Evolutionary conservation across 805 yeast genomes (phyloP), one percentile per base, ranked within the genome.

Genomic region (Saturnispora sanitii): DNA sequence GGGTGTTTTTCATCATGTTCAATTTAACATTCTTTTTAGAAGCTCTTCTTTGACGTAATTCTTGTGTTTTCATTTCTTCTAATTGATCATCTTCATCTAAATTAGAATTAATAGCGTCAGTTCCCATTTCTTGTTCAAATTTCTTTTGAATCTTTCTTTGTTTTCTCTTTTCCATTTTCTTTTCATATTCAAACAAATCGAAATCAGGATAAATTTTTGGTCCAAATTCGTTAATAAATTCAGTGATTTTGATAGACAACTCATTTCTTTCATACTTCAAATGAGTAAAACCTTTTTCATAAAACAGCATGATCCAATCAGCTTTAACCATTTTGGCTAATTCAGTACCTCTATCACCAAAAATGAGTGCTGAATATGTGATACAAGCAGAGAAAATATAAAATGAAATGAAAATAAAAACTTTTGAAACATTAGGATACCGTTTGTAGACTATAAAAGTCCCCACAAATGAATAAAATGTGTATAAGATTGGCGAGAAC

Each of bases 341-440:
- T 56, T 90, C 97, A 77, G 85, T 71, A 27, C 98, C 98, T 45
- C 79, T 82, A 55, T 92, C 98, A 40, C 98, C 97, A 43, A 86
- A 77, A 21, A 85, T 69, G 49, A 92, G 69, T 0, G 98, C 95
- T n/a, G 94, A 78, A 54, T 84, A 90, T 0, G 96, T 84, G 13
- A 90, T 77, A 22, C 71, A 56, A 1, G 73, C 85, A 40, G 92
- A 79, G 18, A 76, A 60, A n/a, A 77, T 50, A 58, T 84, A 83
- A 19, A 79, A 60, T 50, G 71, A 61, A 33, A 73, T 50, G 45
- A 73, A 63, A 4, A 52, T 48, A 22, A 45, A 43, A 28, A 56
- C 4, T 12, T 46, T 41, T 4, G 58, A 54, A 34, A 46, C 43
- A 17, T 45, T 44, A 12, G 54, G 46, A 23, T 49, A 42, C 31